Evolutionary conservation across 306 rosid genomes (phyloP), one percentile per base, ranked within the genome.

Genomic region (Fragaria iinumae): DNA sequence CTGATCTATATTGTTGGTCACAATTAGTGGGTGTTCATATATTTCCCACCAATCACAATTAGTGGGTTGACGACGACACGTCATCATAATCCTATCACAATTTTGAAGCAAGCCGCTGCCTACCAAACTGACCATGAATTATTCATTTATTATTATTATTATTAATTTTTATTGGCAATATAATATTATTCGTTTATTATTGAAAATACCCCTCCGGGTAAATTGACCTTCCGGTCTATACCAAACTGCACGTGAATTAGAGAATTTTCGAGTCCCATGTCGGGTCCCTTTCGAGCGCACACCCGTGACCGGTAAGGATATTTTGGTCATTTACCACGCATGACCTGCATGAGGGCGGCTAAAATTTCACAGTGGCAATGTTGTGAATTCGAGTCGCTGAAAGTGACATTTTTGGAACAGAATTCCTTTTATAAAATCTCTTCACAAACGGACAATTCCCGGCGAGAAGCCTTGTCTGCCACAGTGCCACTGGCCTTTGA

Each of bases 291-390:
- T 87, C 88, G 86, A 82, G 62, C 4, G 74, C 20, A 12, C 65
- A 21, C 83, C 90, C 91, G 87, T 86, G 90, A 84, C 13, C 11
- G 32, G 13, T 45, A 83, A 89, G 91, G 23, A 23, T 71, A 74
- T 13, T 75, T 34, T 66, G 2, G 96, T 84, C 81, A 74, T 84
- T 25, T 72, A 5, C 10, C 0, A n/a, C 63, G 11, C 0, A 7
- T 39, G 60, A 32, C 45, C 45, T 2, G 45, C 45, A 43, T 43
- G 45, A 41, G 63, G 84, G 85, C 79, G 84, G 86, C 88, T 71
- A 13, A 60, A n/a, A 12, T 60, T 10, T 2, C 1, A 11, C 14
- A 62, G 90, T 84, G 87, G 89, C 76, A 82, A 2, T 66, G 67
- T 21, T 21, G 92, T 69, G 71, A 23, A 76, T 88, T 74, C 29